Base-by-base conservation (phyloP, 1,284 basidiomycete genomes). In the Rhodotorula sp. region DNA sequence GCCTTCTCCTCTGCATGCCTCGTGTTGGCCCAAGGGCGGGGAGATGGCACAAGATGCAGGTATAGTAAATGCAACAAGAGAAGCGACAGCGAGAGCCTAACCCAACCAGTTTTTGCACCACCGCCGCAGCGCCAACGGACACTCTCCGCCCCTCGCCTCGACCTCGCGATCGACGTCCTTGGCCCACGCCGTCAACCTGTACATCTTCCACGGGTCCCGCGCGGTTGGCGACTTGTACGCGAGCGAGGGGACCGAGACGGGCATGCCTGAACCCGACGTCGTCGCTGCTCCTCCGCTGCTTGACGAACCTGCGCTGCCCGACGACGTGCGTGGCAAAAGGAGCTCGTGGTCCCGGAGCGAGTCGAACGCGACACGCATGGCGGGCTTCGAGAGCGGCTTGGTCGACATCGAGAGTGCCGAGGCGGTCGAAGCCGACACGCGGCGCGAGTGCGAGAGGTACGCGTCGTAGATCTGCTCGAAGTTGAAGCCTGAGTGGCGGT, bases 51-150 rank as follows among this genome's bases (percentile, higher is more conserved):
- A 53, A 32, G 29, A 53, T 53, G 27, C 52, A 13, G 19, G 32
- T 29, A 55, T 29, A 39, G 29, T 17, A 11, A 30, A 32, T 13
- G 29, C 27, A 7, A n/a, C 11, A 15, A 15, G 3, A 17, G 11
- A 27, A 10, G 13, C 36, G 10, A 27, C 51, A 49, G 10, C 2
- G 22, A n/a, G 27, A 3, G 8, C 7, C 46, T 56, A 27, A 63
- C 47, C 75, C 17, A 67, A 56, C 73, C 72, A 76, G 49, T 72
- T 69, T 64, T 75, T 76, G 59, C 61, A 67, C 75, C 75, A 76
- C 63, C 71, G 65, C 52, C 62, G 64, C 39, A 75, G 54, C 57
- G 65, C 66, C n/a, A 62, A 27, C 34, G 75, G 76, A 29, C 58
- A 59, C 53, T 66, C 68, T 15, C 68, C 62, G 27, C 74, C 76